phyloP scores from a whole-genome alignment of 805 yeast species.

The Saccharomycopsis capsularis region DNA sequence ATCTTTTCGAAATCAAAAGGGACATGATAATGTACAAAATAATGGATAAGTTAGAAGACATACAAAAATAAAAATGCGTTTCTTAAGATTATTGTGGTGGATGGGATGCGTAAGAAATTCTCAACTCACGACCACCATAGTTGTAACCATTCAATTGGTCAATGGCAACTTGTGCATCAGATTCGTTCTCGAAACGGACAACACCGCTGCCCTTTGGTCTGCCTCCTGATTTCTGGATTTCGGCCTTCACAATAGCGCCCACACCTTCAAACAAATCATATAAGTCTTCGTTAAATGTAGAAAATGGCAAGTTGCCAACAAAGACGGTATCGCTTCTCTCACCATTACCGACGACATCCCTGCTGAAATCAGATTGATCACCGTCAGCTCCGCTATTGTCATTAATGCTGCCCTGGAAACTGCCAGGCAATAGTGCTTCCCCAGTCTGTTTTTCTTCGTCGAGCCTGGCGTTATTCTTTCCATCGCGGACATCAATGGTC shows the following conservation, averaged over 20 bases:
- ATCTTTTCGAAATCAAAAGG: background rate
- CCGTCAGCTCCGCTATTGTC: conserved; percentile 16
- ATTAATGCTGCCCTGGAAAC: background rate
- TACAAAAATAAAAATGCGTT: background rate
- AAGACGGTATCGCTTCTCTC: conserved; percentile 53
- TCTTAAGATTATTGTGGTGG: no score
- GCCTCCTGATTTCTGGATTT: conserved; percentile 54
- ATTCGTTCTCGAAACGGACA: conserved; percentile 61
- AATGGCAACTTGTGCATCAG: conserved; percentile 69
- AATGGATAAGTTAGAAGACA: background rate
- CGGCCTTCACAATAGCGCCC: conserved; percentile 71
- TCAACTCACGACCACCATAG: conserved; percentile 75
- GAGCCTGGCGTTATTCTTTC: conserved; percentile 34
- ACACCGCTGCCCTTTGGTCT: conserved; percentile 81
- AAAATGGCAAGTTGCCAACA: conserved; percentile 78
- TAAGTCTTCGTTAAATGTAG: conserved; percentile 80
- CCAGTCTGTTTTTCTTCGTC: conserved; percentile 14
- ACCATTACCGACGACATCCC: conserved; percentile 57
- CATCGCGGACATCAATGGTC: conserved; percentile 71
- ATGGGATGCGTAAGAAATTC: conserved; percentile 51
- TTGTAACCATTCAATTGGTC: conserved; percentile 67
- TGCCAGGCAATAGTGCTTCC: background rate
- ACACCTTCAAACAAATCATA: conserved; percentile 79
- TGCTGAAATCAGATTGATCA: conserved; percentile 47
- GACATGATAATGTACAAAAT: background rate